These are phyloP conservation scores for Yarrowia sp. DNA, from an alignment of 805 yeast species.

Conservation along the genomic window DNA sequence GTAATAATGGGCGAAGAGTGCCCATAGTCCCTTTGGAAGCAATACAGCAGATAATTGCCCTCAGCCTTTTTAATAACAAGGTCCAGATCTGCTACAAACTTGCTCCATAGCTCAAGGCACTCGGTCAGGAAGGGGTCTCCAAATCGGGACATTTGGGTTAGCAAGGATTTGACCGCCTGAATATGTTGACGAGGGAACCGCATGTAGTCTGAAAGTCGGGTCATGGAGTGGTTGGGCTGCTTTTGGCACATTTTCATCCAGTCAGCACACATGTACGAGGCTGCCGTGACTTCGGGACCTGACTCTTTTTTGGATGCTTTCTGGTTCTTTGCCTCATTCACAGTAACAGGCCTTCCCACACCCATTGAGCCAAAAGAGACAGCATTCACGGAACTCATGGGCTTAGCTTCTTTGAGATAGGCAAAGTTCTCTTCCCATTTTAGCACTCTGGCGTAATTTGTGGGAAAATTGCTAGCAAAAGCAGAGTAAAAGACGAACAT, in stretches of 20 bases:
- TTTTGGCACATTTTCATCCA: background rate
- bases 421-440: conserved; percentile 16
- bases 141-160: conserved; percentile 4
- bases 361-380: conserved; percentile 8
- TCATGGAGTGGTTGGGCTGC: background rate
- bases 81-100: conserved; percentile 5
- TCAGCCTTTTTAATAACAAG: background rate
- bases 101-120: background rate
- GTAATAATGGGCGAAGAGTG: background rate
- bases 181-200: background rate
- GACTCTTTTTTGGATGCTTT: background rate
- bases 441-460: background rate
- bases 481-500: background rate
- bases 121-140: conserved; percentile 6
- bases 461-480: background rate
- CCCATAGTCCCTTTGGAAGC: conserved; percentile 4
- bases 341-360: background rate
- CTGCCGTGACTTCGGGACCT: background rate
- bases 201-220: background rate
- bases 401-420: background rate
- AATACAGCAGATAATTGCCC: background rate
- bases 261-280: conserved; percentile 8
- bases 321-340: conserved; percentile 1
- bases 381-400: conserved; percentile 1
- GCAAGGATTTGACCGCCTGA: background rate